These are phyloP conservation scores for Apiospora malaysiana DNA, from an alignment of 2,329 filamentous ascomycete species.

Conservation along the genomic window DNA sequence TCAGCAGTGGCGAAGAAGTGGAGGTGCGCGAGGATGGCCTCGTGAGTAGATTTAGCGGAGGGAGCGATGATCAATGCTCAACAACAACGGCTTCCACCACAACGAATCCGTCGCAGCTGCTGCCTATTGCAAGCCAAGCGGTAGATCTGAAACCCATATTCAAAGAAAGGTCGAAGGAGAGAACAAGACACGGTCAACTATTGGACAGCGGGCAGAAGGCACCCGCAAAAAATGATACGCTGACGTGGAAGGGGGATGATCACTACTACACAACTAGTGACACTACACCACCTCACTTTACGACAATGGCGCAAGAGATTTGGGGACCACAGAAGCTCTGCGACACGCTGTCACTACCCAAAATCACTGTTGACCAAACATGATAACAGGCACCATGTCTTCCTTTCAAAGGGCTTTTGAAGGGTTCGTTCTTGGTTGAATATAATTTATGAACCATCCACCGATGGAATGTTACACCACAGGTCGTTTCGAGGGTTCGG, in stretches of 20 bases:
- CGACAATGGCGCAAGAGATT: slow-evolving; percentile 2
- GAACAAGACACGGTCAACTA: not conserved
- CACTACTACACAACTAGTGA: not conserved
- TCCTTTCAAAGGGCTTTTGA: not conserved
- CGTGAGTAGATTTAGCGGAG: slow-evolving; percentile 27
- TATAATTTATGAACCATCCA: not conserved
- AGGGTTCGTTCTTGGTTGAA: not conserved
- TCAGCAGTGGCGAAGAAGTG: slow-evolving; percentile 51
- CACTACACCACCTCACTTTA: not conserved
- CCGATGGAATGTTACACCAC: not conserved
- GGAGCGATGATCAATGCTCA: not conserved
- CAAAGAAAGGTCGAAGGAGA: not conserved
- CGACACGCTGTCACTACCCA: not conserved
- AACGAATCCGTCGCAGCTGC: not conserved
- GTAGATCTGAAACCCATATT: not conserved
- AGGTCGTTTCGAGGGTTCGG: not conserved
- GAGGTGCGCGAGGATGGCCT: slow-evolving; percentile 48
- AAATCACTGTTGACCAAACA: not conserved
- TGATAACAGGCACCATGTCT: not conserved
- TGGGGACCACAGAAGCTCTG: slow-evolving; percentile 10
- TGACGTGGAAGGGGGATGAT: not conserved
- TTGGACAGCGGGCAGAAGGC: not conserved
- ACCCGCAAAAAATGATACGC: not conserved
- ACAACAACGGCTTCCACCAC: not conserved
- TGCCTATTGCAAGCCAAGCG: not conserved